Base-by-base conservation (phyloP, 2,329 filamentous ascomycete genomes). In the Calonectria pseudoturangicola region DNA sequence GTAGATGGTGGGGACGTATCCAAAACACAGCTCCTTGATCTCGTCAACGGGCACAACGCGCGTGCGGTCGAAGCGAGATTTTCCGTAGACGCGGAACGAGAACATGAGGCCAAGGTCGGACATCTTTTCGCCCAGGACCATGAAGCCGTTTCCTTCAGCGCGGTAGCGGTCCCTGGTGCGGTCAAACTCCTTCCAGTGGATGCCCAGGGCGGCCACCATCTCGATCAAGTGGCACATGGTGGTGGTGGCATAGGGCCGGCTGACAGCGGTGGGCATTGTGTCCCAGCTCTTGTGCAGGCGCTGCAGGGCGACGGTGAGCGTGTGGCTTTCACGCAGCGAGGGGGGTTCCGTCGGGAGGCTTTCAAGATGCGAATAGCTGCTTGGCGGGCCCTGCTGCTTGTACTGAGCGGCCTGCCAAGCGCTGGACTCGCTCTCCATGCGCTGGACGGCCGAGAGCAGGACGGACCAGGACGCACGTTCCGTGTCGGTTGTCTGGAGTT, bases 161-260 rank as follows among this genome's bases (percentile, higher is more conserved):
- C 86, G 87, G 63, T 90, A 88, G 21, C 86, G 86, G 74, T 90
- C 87, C 15, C 81, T 81, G 10, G 81, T 86, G 41, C 88, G 84
- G 75, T 91, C 88, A 74, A 91, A 91, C 67, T 89, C 87, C 73
- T 88, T 89, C 90, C 90, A 92, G 80, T 92, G 87, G 9, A 92
- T 84, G 9, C 90, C 89, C 18, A 91, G 81, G 70, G 88, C 86
- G 5, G 88, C 88, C 30, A 88, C 84, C 72, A 90, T 87, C 82
- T 90, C 89, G 36, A 91, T 81, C 4, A 90, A 79, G 74, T 90
- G 89, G 68, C 86, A 89, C 72, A 90, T 88, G n/a, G 88, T 88
- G 0, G 87, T 89, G 0, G 87, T 90, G 3, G 88, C 88, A 63
- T 89, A 90, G 0, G 88, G 88, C 43, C 87, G 87, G 43, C 83